Conservation (phyloP, 1,284 basidiomycete species). For the Puccinia coronata region DNA sequence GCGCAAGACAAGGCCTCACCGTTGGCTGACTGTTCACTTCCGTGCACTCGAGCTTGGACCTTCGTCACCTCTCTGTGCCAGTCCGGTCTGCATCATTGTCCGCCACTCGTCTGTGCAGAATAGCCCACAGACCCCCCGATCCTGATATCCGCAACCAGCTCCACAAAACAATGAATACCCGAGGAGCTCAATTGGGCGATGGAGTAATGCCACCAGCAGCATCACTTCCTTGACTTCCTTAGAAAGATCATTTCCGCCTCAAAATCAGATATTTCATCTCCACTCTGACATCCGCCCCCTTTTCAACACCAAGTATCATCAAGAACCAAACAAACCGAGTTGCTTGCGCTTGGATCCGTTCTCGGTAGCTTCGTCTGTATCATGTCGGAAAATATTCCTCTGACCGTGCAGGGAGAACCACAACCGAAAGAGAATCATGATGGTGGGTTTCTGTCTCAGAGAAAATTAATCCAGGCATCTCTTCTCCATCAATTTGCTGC, state of each 20-base stretch:
- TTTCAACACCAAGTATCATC: not conserved
- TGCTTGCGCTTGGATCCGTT: not conserved
- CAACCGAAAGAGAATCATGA: not conserved
- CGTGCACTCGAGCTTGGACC: not conserved
- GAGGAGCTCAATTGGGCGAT: too few species aligned
- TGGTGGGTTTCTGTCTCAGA: not conserved
- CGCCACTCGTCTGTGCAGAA: not conserved
- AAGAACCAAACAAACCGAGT: not conserved
- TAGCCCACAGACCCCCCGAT: not conserved
- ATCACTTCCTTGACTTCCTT: not conserved
- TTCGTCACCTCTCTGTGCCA: not conserved
- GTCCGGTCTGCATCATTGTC: too few species aligned
- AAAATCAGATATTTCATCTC: not conserved
- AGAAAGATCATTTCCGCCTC: not conserved
- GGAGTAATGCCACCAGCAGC: too few species aligned
- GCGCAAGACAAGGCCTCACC: not conserved
- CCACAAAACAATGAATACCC: not conserved
- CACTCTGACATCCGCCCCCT: not conserved
- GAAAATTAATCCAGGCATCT: not conserved
- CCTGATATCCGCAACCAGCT: too few species aligned
- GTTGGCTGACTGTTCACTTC: not conserved
- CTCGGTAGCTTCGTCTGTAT: not conserved
- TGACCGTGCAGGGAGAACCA: not conserved
- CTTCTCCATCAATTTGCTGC: not conserved
- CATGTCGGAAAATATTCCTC: slow-evolving; percentile 17